Conservation (phyloP, 106 monocot species). For the Xerophyta viscosa region DNA sequence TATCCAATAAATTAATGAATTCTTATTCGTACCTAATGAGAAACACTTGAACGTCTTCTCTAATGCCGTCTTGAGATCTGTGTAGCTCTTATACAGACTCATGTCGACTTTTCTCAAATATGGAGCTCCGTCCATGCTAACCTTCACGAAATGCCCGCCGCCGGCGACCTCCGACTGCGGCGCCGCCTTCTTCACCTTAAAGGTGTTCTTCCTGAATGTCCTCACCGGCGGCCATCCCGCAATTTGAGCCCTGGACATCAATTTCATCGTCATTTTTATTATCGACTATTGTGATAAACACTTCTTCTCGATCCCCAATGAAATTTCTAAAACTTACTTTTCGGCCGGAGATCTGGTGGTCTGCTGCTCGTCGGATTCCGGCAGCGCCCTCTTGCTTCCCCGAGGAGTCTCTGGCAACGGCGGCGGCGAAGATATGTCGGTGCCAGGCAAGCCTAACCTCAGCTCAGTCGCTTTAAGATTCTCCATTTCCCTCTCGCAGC, state of each 20-base stretch:
- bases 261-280: no score
- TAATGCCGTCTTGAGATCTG: conserved; percentile 4
- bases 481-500: neutral
- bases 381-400: conserved; percentile 4
- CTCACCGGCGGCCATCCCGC: conserved; percentile 13
- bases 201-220: conserved; percentile 15
- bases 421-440: neutral
- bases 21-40: no score
- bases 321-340: no score
- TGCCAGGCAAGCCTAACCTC: conserved; percentile 8
- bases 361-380: neutral
- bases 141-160: conserved; percentile 6
- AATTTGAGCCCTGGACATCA: conserved; percentile 3
- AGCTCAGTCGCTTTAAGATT: conserved; percentile 11
- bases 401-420: neutral
- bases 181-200: conserved; percentile 11
- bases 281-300: no score
- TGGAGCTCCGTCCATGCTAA: conserved; percentile 16
- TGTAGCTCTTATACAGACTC: conserved; percentile 8
- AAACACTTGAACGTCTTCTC: conserved; percentile 15
- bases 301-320: no score
- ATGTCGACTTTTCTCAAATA: conserved; percentile 13
- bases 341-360: no score
- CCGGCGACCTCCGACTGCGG: neutral
- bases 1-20: no score